These are phyloP conservation scores for Metschnikowia santaceciliae DNA, from an alignment of 805 yeast species.

Conservation along the genomic window DNA sequence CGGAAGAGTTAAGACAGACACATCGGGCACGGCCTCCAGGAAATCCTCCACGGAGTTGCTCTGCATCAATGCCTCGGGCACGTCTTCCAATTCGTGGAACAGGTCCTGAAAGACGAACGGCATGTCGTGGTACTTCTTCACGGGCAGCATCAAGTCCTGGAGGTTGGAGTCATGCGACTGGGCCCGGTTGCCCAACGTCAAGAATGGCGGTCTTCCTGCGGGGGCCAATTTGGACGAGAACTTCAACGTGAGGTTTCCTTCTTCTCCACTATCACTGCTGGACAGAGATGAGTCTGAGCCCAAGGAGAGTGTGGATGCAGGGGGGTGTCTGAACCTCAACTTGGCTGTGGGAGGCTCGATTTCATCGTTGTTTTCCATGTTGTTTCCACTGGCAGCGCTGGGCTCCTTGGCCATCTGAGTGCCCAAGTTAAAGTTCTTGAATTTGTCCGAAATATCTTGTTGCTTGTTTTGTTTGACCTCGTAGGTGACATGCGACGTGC, in stretches of 20 bases:
- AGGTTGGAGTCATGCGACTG: conserved; percentile 42
- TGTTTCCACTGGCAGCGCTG: background rate
- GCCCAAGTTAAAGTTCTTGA: conserved; percentile 34
- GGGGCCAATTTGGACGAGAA: conserved; percentile 40
- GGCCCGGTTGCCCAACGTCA: conserved; percentile 32
- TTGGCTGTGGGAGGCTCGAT: conserved; percentile 18
- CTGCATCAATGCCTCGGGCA: conserved; percentile 36
- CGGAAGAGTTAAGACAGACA: background rate
- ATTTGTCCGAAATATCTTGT: conserved; percentile 21
- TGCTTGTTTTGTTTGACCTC: background rate
- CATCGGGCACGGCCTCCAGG: conserved; percentile 1
- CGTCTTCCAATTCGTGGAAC: conserved; percentile 37
- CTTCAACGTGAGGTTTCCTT: conserved; percentile 42
- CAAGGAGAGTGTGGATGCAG: conserved; percentile 13
- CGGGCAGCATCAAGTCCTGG: conserved; percentile 22
- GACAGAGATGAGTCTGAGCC: conserved; percentile 16
- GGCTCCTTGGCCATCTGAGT: conserved; percentile 30
- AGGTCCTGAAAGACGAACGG: conserved; percentile 32
- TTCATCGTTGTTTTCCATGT: conserved; percentile 17
- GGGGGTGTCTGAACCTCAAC: background rate
- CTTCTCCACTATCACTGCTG: conserved; percentile 37
- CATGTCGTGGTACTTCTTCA: conserved; percentile 16
- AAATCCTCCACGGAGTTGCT: conserved; percentile 5
- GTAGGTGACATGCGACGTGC: conserved; percentile 7
- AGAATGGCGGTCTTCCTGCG: conserved; percentile 30